Percentiles rank a stretch among this genome's conserved stretches.
These are phyloP conservation scores for Leccinum ochraceum DNA, from an alignment of 768 basidiomycete species.

Conservation along the genomic window DNA sequence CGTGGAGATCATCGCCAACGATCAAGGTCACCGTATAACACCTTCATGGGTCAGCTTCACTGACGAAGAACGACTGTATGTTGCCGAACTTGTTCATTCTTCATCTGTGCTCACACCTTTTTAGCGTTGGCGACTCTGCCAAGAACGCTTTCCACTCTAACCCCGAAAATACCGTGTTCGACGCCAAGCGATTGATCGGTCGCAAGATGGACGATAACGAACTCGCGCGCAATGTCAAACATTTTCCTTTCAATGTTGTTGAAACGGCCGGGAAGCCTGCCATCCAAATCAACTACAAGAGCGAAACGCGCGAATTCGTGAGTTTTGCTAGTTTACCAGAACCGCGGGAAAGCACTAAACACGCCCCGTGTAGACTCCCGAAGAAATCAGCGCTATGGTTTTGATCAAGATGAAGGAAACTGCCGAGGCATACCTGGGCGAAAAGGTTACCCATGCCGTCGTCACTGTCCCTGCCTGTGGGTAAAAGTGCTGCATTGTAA, in stretches of 20 bases:
- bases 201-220: slow-evolving; percentile 82
- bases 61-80: slow-evolving; percentile 71
- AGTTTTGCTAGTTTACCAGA: slow-evolving; percentile 32
- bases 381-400: slow-evolving; percentile 96
- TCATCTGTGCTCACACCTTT: neutral
- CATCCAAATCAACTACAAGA: slow-evolving; percentile 77
- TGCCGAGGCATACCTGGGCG: slow-evolving; percentile 95
- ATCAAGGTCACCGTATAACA: slow-evolving; percentile 88
- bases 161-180: slow-evolving; percentile 92
- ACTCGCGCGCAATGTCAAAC: slow-evolving; percentile 80
- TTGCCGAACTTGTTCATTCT: neutral
- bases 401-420: slow-evolving; percentile 99
- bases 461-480: slow-evolving; percentile 95
- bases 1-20: slow-evolving; percentile 89
- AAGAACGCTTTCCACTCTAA: slow-evolving; percentile 96
- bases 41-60: slow-evolving; percentile 85
- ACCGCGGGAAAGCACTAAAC: neutral
- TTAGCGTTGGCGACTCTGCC: slow-evolving; percentile 85
- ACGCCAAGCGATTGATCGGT: slow-evolving; percentile 95
- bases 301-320: slow-evolving; percentile 81
- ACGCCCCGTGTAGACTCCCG: slow-evolving; percentile 63
- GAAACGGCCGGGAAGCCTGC: slow-evolving; percentile 80
- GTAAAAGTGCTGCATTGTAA: slow-evolving; percentile 26
- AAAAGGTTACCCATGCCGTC: slow-evolving; percentile 95
- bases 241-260: slow-evolving; percentile 87